Evolutionary conservation across 805 yeast genomes (phyloP).

Genomic region (Kodamaea kakaduensis): DNA sequence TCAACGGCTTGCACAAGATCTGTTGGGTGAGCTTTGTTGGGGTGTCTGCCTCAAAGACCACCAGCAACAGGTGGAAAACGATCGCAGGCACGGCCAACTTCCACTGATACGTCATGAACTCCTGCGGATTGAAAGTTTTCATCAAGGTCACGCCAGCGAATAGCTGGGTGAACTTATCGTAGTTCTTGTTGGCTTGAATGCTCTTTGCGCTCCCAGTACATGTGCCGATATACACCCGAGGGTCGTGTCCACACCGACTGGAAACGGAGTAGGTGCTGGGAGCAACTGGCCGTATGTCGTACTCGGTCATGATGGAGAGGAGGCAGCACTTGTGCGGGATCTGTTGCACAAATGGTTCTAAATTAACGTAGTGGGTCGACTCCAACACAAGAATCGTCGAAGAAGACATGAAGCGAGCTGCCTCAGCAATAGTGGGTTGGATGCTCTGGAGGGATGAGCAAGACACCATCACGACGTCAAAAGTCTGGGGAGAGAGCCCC

Average conservation of each 20-base stretch:
- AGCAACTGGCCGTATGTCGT: conserved; percentile 45
- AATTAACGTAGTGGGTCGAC: conserved; percentile 65
- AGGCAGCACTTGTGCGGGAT: conserved; percentile 28
- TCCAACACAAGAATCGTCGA: conserved; percentile 59
- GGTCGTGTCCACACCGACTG: conserved; percentile 34
- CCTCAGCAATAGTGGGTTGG: conserved; percentile 24
- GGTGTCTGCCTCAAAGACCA: conserved; percentile 66
- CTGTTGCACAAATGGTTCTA: conserved; percentile 64
- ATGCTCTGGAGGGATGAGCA: conserved; percentile 37
- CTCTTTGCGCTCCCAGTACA: conserved; percentile 13
- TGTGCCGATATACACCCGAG: conserved; percentile 44
- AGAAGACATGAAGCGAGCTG: conserved; percentile 23
- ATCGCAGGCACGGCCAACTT: conserved; percentile 74
- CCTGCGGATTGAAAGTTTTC: conserved; percentile 49
- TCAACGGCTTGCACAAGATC: conserved; percentile 79
- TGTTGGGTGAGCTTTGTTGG: conserved; percentile 58
- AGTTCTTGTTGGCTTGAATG: conserved; percentile 15
- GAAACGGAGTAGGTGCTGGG: conserved; percentile 26
- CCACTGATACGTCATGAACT: conserved; percentile 77
- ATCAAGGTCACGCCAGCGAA: conserved; percentile 33
- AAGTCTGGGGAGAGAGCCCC: conserved; percentile 13
- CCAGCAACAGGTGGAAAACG: conserved; percentile 71
- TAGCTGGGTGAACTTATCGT: conserved; percentile 25
- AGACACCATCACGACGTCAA: conserved; percentile 34
- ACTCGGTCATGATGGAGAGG: conserved; percentile 57